Conservation (phyloP, 2,329 filamentous ascomycete genomes). For the Zopfia rhizophila region DNA sequence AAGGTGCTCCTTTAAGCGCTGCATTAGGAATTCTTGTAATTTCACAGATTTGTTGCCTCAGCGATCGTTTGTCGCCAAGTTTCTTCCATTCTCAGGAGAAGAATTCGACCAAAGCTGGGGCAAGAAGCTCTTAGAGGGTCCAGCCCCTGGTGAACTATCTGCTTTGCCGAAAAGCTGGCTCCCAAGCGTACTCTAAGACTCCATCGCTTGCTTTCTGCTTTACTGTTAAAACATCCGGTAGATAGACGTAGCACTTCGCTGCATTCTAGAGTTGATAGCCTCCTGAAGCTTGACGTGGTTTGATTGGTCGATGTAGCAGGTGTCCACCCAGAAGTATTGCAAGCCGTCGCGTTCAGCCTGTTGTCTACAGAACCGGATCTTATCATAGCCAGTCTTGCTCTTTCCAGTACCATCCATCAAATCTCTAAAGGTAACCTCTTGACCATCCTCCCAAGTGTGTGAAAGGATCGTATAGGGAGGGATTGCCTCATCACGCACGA, state of each 20-base stretch:
- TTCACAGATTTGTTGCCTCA: no score
- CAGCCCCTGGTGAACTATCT: no score
- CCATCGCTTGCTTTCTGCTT: slow-evolving; percentile 1
- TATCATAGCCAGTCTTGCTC: slow-evolving; percentile 20
- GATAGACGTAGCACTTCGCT: no score
- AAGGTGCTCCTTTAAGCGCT: no score
- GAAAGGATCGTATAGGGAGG: slow-evolving; percentile 24
- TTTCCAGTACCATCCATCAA: slow-evolving; percentile 7
- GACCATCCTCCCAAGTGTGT: slow-evolving; percentile 19
- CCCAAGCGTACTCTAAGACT: neutral
- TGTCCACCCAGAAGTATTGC: slow-evolving; percentile 12
- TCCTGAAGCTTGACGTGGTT: neutral
- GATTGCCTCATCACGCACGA: slow-evolving; percentile 7
- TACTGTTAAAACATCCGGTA: slow-evolving; percentile 12
- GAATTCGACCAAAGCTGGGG: no score
- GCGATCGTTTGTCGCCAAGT: no score
- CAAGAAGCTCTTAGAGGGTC: no score
- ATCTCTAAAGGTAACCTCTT: slow-evolving; percentile 22
- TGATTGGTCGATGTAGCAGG: no score
- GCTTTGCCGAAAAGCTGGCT: no score
- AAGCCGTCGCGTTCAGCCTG: slow-evolving; percentile 5
- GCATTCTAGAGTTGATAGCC: slow-evolving; percentile 9
- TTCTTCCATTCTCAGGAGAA: no score
- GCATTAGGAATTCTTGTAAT: no score
- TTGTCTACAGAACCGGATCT: slow-evolving; percentile 19